Evolutionary conservation across 1,139 yeast species (phyloP).

Genomic region (Nadsonia starkeyi-henricii): DNA sequence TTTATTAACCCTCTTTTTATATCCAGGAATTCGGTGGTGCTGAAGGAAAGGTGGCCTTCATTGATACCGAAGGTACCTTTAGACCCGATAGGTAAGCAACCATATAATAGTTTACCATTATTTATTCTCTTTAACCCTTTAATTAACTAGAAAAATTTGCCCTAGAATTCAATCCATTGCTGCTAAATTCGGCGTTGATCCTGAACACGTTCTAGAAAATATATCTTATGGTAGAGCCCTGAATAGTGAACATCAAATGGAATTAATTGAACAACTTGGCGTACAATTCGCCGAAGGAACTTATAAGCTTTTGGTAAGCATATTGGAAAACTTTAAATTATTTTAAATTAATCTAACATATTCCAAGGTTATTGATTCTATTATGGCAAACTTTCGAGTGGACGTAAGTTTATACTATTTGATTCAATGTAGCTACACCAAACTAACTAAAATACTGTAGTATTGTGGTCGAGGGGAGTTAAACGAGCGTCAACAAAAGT

Average conservation of each 20-base stretch:
- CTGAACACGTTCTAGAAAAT: constrained; percentile 37
- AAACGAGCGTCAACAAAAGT: constrained; percentile 45
- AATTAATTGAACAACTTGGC: constrained; percentile 39
- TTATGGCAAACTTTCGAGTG: constrained; percentile 49
- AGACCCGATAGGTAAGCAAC: constrained; percentile 12
- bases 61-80: constrained; percentile 42
- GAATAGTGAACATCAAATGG: constrained; percentile 49
- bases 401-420: constrained; percentile 22
- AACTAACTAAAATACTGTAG: constrained; percentile 6
- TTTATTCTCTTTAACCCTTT: too few species aligned
- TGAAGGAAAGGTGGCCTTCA: constrained; percentile 47
- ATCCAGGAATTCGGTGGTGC: constrained; percentile 37
- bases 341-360: constrained; percentile 4
- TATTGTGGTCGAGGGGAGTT: constrained; percentile 47
- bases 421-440: not conserved
- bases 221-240: constrained; percentile 45
- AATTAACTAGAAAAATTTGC: not conserved
- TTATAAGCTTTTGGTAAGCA: constrained; percentile 27
- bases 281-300: constrained; percentile 36
- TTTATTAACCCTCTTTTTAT: too few species aligned
- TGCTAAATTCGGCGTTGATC: constrained; percentile 39
- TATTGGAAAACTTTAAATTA: not conserved
- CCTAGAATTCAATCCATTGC: constrained; percentile 39
- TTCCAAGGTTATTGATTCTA: constrained; percentile 35
- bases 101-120: not conserved